These are phyloP conservation scores for Collybia sordida DNA, from an alignment of 768 basidiomycete genomes.

Conservation along the genomic window DNA sequence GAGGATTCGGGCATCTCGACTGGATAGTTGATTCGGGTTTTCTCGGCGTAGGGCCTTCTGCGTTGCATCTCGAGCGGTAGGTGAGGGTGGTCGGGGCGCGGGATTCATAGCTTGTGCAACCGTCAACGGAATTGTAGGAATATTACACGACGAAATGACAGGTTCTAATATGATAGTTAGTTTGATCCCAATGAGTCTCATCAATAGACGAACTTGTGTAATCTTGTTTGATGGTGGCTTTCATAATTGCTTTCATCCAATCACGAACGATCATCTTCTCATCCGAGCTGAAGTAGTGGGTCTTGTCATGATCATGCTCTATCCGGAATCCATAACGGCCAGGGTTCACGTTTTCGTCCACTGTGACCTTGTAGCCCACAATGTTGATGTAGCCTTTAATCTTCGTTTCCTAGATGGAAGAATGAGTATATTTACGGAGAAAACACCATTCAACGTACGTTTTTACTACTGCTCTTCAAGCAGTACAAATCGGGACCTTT, in stretches of 20 bases:
- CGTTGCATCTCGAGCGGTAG: constrained; percentile 80
- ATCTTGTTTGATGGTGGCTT: constrained; percentile 93
- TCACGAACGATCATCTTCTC: constrained; percentile 85
- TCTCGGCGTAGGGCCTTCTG: constrained; percentile 86
- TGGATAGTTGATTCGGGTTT: constrained; percentile 80
- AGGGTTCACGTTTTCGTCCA: constrained; percentile 89
- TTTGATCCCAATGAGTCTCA: neutral
- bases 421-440: neutral
- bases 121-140: constrained; percentile 91
- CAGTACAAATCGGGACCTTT: constrained; percentile 92
- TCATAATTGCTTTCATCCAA: constrained; percentile 99
- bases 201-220: constrained; percentile 68
- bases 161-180: constrained; percentile 54
- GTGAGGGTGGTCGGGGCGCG: constrained; percentile 92
- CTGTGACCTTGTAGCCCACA: constrained; percentile 86
- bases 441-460: constrained; percentile 37
- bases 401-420: constrained; percentile 69
- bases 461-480: constrained; percentile 69
- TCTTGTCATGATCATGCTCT: constrained; percentile 82
- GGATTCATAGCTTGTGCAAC: constrained; percentile 98
- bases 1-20: constrained; percentile 74
- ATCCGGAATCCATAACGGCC: constrained; percentile 96
- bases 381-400: constrained; percentile 97
- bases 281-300: constrained; percentile 90
- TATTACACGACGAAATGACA: constrained; percentile 94